Percentiles rank a stretch among this genome's conserved stretches.
phyloP scores from a whole-genome alignment of 2,329 filamentous ascomycete genomes.

The Verticillium dahliae region DNA sequence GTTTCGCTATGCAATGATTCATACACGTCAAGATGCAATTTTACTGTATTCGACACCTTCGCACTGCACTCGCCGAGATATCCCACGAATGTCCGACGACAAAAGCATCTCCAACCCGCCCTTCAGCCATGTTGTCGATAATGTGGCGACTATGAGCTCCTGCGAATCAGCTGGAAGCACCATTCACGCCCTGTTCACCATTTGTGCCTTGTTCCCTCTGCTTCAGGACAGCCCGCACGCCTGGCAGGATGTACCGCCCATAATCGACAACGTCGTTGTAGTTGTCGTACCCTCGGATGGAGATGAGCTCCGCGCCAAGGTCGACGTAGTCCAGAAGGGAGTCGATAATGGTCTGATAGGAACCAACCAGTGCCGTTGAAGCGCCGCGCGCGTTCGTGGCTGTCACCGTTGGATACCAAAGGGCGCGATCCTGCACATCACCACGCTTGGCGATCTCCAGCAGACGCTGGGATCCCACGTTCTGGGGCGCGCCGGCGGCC shows the following conservation, averaged over 20 bases:
- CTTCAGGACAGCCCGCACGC: conserved; percentile 31
- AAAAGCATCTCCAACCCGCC: too few species aligned
- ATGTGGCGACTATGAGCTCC: too few species aligned
- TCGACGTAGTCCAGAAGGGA: conserved; percentile 52
- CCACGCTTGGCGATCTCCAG: conserved; percentile 49
- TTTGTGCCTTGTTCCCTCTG: conserved; percentile 11
- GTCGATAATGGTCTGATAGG: conserved; percentile 43
- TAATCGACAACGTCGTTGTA: conserved; percentile 54
- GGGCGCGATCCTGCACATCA: conserved; percentile 52
- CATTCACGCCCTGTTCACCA: too few species aligned
- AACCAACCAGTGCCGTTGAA: conserved; percentile 52
- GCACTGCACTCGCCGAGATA: too few species aligned
- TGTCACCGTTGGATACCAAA: conserved; percentile 59
- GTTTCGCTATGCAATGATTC: too few species aligned
- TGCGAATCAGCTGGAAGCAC: too few species aligned
- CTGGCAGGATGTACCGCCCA: conserved; percentile 47
- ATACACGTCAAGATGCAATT: too few species aligned
- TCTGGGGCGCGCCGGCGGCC: conserved; percentile 38
- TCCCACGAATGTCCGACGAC: too few species aligned
- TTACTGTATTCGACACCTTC: too few species aligned
- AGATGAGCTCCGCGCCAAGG: conserved; percentile 49
- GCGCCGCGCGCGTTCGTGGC: conserved; percentile 54
- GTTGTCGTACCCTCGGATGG: conserved; percentile 56
- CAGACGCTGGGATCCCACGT: conserved; percentile 51
- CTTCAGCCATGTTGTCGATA: too few species aligned